A percentile compares a stretch with the other conserved stretches of the same genome.
Conservation (phyloP, 768 basidiomycete species). For the Suillus brevipes region DNA sequence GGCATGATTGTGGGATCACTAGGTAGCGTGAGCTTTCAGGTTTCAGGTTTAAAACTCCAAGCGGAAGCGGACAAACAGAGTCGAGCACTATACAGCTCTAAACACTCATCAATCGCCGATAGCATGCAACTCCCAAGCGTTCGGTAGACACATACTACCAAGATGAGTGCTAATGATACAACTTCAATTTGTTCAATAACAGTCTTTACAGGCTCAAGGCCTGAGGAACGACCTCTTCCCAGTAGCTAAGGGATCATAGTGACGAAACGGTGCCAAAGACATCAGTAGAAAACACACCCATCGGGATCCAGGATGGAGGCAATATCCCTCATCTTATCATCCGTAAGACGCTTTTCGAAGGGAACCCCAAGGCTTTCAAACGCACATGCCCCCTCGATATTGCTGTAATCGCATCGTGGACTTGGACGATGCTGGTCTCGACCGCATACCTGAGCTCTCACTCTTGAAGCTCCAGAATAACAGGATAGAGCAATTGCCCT, state of each 20-base stretch:
- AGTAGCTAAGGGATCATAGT: constrained; percentile 42
- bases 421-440: constrained; percentile 81
- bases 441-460: constrained; percentile 69
- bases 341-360: constrained; percentile 85
- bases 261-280: background rate
- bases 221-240: constrained; percentile 56
- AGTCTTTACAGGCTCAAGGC: constrained; percentile 22
- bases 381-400: constrained; percentile 80
- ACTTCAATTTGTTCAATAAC: background rate
- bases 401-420: constrained; percentile 82
- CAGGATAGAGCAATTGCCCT: constrained; percentile 81
- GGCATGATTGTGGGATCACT: background rate
- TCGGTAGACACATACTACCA: background rate
- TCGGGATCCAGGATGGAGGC: constrained; percentile 87
- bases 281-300: constrained; percentile 44
- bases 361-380: constrained; percentile 73
- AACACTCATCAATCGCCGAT: background rate
- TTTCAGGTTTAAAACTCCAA: background rate
- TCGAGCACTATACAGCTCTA: background rate
- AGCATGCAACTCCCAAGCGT: background rate
- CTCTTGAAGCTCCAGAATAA: constrained; percentile 86
- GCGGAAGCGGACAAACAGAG: background rate
- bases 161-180: constrained; percentile 3
- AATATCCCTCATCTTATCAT: constrained; percentile 84
- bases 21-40: background rate